phyloP scores from a whole-genome alignment of 192 early-diverging fungal species.

The Podila epigama region DNA sequence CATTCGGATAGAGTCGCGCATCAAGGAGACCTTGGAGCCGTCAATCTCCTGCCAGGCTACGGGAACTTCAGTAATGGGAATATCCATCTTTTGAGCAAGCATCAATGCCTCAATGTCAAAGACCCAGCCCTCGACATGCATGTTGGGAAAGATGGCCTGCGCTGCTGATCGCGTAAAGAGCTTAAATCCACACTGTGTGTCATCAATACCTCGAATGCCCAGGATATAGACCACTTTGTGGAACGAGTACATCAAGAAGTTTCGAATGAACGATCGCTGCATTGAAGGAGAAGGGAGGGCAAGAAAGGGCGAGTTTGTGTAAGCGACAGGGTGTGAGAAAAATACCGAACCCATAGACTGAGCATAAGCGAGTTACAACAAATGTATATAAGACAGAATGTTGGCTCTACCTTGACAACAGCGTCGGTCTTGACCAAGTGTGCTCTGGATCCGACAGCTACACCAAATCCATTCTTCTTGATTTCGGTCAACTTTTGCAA shows the following conservation, averaged over 20 bases:
- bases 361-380: background rate
- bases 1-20: slow-evolving; percentile 91
- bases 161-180: slow-evolving; percentile 84
- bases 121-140: slow-evolving; percentile 98
- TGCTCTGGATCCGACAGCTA: slow-evolving; percentile 91
- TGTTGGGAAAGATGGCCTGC: slow-evolving; percentile 78
- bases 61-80: slow-evolving; percentile 88
- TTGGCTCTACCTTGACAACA: slow-evolving; percentile 77
- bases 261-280: slow-evolving; percentile 93
- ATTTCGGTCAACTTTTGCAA: slow-evolving; percentile 50
- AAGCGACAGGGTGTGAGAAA: no score
- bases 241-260: slow-evolving; percentile 94
- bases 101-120: slow-evolving; percentile 97
- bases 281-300: slow-evolving; percentile 2
- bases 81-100: slow-evolving; percentile 72
- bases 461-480: slow-evolving; percentile 58
- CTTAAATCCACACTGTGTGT: slow-evolving; percentile 99
- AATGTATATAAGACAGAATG: background rate
- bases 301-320: background rate
- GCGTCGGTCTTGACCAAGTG: slow-evolving; percentile 87
- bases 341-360: no score
- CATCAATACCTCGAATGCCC: slow-evolving; percentile 87
- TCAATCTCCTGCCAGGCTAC: slow-evolving; percentile 98
- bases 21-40: slow-evolving; percentile 90
- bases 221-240: slow-evolving; percentile 89